Conservation (phyloP, 2,329 filamentous ascomycete species). For the Grosmannia clavigera region DNA sequence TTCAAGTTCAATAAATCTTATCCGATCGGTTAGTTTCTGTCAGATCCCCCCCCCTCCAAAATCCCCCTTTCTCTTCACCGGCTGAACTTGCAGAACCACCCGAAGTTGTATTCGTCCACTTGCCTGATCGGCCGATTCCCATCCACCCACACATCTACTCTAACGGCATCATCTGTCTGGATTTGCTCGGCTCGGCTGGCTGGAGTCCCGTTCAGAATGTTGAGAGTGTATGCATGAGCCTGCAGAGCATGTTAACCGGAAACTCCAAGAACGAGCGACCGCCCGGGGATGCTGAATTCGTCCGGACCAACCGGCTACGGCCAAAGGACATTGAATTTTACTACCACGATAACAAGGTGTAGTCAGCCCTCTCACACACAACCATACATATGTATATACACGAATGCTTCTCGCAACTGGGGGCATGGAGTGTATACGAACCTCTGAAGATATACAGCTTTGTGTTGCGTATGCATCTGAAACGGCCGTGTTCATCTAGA, state of each 20-base stretch:
- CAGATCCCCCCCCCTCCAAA: neutral
- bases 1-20: constrained; percentile 78
- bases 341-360: constrained; percentile 82
- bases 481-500: neutral
- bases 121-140: constrained; percentile 58
- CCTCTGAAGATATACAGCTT: neutral
- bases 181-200: constrained; percentile 74
- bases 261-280: constrained; percentile 88
- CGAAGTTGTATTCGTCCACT: constrained; percentile 76
- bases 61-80: neutral
- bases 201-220: constrained; percentile 98
- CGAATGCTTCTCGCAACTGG: neutral
- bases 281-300: constrained; percentile 81
- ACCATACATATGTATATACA: neutral
- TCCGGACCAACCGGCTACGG: constrained; percentile 62
- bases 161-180: constrained; percentile 96
- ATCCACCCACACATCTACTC: constrained; percentile 97
- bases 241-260: constrained; percentile 96
- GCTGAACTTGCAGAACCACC: constrained; percentile 56
- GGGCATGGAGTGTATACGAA: neutral
- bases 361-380: neutral
- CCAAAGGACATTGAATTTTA: constrained; percentile 86
- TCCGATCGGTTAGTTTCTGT: constrained; percentile 60
- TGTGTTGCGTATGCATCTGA: neutral
- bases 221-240: constrained; percentile 90